Conservation (phyloP, 306 rosid genomes). For the Prunus mume region DNA sequence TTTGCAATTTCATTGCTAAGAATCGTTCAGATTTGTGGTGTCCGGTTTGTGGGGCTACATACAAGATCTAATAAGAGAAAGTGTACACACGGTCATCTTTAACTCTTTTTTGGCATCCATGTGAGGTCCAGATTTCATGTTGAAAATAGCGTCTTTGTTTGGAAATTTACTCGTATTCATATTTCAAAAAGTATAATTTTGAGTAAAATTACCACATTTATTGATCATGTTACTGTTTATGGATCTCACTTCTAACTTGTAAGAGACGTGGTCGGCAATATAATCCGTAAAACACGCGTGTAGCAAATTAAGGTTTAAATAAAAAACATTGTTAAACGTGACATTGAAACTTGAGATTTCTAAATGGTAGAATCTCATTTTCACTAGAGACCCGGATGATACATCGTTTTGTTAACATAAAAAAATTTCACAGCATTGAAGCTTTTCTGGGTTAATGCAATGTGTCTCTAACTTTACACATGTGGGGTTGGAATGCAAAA, state of each 20-base stretch:
- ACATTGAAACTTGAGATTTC: background rate
- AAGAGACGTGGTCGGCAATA: background rate
- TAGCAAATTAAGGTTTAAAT: background rate
- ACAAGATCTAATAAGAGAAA: constrained; percentile 6
- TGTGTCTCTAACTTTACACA: background rate
- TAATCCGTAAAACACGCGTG: background rate
- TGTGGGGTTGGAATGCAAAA: background rate
- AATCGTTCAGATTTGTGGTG: background rate
- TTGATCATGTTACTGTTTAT: background rate
- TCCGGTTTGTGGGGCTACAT: constrained; percentile 12
- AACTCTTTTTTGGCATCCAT: background rate
- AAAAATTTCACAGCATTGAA: background rate
- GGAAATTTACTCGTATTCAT: background rate
- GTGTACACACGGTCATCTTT: background rate
- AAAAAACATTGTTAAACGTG: background rate
- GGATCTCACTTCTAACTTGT: background rate
- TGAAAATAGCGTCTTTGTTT: background rate
- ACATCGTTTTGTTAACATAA: background rate
- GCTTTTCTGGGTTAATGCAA: background rate
- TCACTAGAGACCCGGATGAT: background rate
- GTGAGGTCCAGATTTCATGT: background rate
- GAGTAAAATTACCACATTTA: background rate
- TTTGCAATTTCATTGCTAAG: background rate
- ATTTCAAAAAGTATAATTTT: too few species aligned
- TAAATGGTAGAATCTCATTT: background rate